Base-by-base conservation (phyloP, 495 filamentous ascomycete species). In the Penicillium taxi region DNA sequence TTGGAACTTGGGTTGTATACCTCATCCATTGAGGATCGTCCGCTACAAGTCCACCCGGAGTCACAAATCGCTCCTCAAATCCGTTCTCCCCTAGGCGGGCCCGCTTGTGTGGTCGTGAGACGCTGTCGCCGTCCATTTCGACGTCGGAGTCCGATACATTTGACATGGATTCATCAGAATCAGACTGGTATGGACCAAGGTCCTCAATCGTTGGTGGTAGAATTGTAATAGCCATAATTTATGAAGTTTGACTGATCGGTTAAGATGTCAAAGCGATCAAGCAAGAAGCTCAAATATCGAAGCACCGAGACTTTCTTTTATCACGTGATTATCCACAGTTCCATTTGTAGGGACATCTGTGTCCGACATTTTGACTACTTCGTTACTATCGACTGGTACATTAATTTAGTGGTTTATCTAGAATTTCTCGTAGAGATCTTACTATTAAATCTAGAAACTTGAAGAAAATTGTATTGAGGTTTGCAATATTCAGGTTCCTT, bases 21-120 rank as follows among this genome's bases (percentile, higher is more conserved):
- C 86, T 77, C 86, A 98, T 98, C 88, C 88, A 96, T 70, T 96
- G 90, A 5, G 88, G 81, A 61, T 95, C 87, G 47, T 76, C 69
- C 15, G 91, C 96, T 27, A 98, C 82, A 28, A 77, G 64, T 58
- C 95, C 84, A 41, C 91, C 91, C 6, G 91, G 91, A 5, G 88
- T 95, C 34, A 98, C 78, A 45, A 95, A 75, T 44, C 64, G 63
- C 32, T 55, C 60, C 24, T 50, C 46, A 15, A 57, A 47, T 12
- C 54, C 47, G n/a, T 41, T 50, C 9, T 47, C 43, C 36, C 36
- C 57, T 38, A 61, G 32, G 45, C 59, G 47, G 50, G 56, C 41
- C 28, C 70, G 58, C 41, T 70, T 74, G 44, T 54, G 47, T 21
- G 55, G 55, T 26, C 53, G 53, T n/a, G 67, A 53, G 28, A 56